A percentile compares a stretch with the other conserved stretches of the same genome.
Evolutionary conservation across 169 alveolate genomes (phyloP).

Genomic region (Plasmodium vinckei): DNA sequence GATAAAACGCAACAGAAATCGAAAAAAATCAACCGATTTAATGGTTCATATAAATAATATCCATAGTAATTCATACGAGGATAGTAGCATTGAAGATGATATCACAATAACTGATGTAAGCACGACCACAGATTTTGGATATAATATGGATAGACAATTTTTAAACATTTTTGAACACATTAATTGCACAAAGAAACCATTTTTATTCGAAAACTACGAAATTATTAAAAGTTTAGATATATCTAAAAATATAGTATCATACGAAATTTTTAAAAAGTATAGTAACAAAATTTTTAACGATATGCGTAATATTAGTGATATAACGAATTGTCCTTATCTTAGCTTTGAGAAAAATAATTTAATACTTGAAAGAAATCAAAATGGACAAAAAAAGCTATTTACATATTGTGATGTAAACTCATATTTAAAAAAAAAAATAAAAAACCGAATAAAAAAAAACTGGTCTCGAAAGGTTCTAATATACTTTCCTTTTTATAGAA

Average conservation of each 20-base stretch:
- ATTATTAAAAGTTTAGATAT: conserved; percentile 2
- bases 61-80: neutral
- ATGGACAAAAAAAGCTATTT: neutral
- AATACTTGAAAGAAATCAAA: neutral
- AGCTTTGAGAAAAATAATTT: neutral
- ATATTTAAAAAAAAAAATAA: neutral
- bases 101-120: conserved; percentile 16
- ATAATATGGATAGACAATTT: conserved; percentile 2
- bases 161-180: conserved; percentile 17
- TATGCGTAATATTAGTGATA: neutral
- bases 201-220: conserved; percentile 5
- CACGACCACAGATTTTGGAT: neutral
- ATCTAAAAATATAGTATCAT: neutral
- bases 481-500: conserved; percentile 31
- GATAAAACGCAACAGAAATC: too few species aligned
- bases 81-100: conserved; percentile 6
- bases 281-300: neutral
- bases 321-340: neutral
- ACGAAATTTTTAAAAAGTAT: neutral
- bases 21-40: too few species aligned
- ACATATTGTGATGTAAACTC: neutral
- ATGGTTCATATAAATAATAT: neutral
- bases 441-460: conserved; percentile 3
- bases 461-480: conserved; percentile 6
- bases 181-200: conserved; percentile 7